Evolutionary conservation across 192 early-diverging fungal genomes (phyloP).

Genomic region (Spizellomyces punctatus): DNA sequence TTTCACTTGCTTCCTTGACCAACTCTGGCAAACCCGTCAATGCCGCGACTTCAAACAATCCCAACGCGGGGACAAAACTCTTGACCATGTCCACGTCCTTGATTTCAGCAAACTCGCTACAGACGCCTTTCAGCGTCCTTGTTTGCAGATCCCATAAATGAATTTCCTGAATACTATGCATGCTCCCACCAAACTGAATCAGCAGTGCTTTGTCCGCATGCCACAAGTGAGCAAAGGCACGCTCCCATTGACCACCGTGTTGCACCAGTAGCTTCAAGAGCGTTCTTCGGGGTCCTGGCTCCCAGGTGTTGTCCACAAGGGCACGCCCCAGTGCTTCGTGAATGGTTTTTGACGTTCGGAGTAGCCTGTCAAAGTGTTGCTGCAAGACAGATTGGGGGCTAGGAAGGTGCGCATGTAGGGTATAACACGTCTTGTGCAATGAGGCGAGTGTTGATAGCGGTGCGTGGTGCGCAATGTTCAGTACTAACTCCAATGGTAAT

Average conservation of each 20-base stretch:
- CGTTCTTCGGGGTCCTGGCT: neutral
- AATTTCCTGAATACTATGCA: neutral
- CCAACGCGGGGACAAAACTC: slow-evolving; percentile 10
- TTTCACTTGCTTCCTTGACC: neutral
- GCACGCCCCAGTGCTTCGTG: neutral
- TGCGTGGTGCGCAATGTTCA: neutral
- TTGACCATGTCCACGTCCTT: slow-evolving; percentile 6
- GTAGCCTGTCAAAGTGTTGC: neutral
- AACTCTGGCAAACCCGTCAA: slow-evolving; percentile 8
- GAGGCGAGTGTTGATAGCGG: neutral
- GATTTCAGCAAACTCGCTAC: slow-evolving; percentile 13
- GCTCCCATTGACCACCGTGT: neutral
- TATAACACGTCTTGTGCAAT: neutral
- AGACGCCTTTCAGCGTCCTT: neutral
- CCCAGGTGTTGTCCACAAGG: neutral
- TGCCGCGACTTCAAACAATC: slow-evolving; percentile 25
- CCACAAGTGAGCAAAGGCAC: neutral
- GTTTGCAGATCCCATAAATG: neutral
- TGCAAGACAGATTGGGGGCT: neutral
- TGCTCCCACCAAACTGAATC: neutral
- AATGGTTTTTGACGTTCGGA: neutral
- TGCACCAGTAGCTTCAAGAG: neutral
- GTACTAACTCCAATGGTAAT: neutral
- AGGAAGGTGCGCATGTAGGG: neutral
- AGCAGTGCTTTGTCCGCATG: neutral